Base-by-base conservation (phyloP, 2,329 filamentous ascomycete genomes). In the Clonostachys rhizophaga region DNA sequence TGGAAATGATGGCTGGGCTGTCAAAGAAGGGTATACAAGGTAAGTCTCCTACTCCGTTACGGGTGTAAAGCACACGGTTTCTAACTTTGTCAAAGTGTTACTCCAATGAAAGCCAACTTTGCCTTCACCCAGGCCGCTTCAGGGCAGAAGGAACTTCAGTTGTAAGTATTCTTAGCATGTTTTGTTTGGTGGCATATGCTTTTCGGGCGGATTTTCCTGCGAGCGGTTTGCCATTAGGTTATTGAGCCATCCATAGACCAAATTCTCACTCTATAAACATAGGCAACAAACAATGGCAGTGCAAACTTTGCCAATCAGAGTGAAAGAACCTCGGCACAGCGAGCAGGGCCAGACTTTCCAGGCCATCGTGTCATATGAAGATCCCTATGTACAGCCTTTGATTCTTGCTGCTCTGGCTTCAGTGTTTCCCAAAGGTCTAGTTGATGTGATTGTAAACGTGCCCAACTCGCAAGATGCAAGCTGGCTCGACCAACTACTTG, bases 1-100 rank as follows among this genome's bases (percentile, higher is more conserved):
- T 5, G 91, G 91, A 5, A 95, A 90, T 61, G 94, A 99, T 67
- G 94, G 92, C 6, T 96, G 92, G 90, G 86, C 86, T 35, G 89
- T 99, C 20, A 87, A 87, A 63, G 84, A 95, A 62, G 89, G 90
- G 30, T 83, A 86, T 65, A 95, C 92, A 12, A 94, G 89, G 88
- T 89, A 69, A 58, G 74, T 68, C 13, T 9, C 8, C 34, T 41
- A 20, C 5, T 6, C n/a, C 14, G 5, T 13, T 11, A 36, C 9
- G 4, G 34, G 1, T 24, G 5, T 10, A 18, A 17, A 46, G 2
- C 10, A 10, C 24, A 10, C 9, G 24, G 9, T 30, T 30, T 30
- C 48, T 40, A 42, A 43, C 40, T 41, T 16, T 4, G 37, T 20
- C 20, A 30, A 95, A 95, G 91, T 66, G 83, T 99, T 48, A 96